Conservation (phyloP, 176 grass and related monocot species). For the Cymbopogon citratus region DNA sequence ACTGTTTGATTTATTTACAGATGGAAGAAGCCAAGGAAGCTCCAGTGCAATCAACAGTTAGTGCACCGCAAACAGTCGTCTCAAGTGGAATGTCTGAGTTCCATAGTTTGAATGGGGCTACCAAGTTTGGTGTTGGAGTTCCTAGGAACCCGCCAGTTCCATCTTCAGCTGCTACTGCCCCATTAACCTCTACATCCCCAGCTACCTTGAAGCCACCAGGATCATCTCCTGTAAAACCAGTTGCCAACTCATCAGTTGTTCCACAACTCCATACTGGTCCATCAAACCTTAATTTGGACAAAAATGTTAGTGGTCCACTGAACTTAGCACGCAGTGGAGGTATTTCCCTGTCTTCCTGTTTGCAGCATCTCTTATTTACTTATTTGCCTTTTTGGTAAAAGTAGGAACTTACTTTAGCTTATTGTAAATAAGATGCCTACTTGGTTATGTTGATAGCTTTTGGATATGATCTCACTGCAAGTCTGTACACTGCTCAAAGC, state of each 20-base stretch:
- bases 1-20: conserved; percentile 32
- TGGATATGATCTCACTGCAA: conserved; percentile 10
- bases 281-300: conserved; percentile 42
- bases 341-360: conserved; percentile 36
- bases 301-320: conserved; percentile 42
- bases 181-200: conserved; percentile 34
- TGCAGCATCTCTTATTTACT: background rate
- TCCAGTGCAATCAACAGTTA: conserved; percentile 41
- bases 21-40: conserved; percentile 91
- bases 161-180: conserved; percentile 25
- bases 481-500: background rate
- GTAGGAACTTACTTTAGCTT: background rate
- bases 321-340: conserved; percentile 52
- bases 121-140: conserved; percentile 41
- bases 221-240: conserved; percentile 41
- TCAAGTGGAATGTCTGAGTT: conserved; percentile 38
- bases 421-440: conserved; percentile 15
- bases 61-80: conserved; percentile 37
- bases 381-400: conserved; percentile 1
- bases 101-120: conserved; percentile 48
- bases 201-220: conserved; percentile 40
- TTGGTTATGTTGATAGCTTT: conserved; percentile 13
- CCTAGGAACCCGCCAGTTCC: conserved; percentile 26
- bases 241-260: conserved; percentile 37
- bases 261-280: conserved; percentile 34